A percentile compares a stretch with the other conserved stretches of the same genome.
Conservation (phyloP, 306 rosid species). For the Gastrolobium bilobum region DNA sequence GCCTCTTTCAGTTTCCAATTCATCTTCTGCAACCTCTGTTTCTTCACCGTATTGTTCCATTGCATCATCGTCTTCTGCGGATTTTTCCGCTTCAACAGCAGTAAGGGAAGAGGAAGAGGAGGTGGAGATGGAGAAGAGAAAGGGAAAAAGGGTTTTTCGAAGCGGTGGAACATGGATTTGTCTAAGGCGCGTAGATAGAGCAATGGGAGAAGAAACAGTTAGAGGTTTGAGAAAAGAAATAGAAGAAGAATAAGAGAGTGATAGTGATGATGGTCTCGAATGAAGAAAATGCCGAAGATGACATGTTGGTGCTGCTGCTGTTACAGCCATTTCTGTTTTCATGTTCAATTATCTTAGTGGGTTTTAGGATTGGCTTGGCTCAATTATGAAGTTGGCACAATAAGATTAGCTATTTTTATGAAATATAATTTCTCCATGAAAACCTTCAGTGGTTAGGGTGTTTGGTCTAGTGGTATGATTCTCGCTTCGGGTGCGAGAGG, state of each 20-base stretch:
- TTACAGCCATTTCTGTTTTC: slow-evolving; percentile 59
- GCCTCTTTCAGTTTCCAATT: slow-evolving; percentile 44
- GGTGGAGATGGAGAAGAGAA: slow-evolving; percentile 36
- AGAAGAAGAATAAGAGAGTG: slow-evolving; percentile 52
- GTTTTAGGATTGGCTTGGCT: background rate
- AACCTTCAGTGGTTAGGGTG: slow-evolving; percentile 36
- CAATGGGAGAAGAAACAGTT: slow-evolving; percentile 44
- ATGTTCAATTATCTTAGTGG: background rate
- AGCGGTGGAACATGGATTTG: slow-evolving; percentile 12
- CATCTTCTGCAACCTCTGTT: slow-evolving; percentile 32
- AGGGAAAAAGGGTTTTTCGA: slow-evolving; percentile 34
- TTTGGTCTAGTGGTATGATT: slow-evolving; percentile 79
- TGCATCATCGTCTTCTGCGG: slow-evolving; percentile 32
- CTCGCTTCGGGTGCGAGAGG: slow-evolving; percentile 81
- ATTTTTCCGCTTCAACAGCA: background rate
- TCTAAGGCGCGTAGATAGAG: slow-evolving; percentile 18
- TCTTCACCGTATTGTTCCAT: slow-evolving; percentile 43
- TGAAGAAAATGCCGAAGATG: slow-evolving; percentile 56
- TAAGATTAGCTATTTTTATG: too few species aligned
- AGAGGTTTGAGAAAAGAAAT: slow-evolving; percentile 60
- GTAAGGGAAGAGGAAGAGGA: slow-evolving; percentile 45
- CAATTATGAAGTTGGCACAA: too few species aligned
- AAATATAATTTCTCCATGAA: too few species aligned
- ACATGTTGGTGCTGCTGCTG: slow-evolving; percentile 43
- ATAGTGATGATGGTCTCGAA: slow-evolving; percentile 42